Evolutionary conservation across 768 basidiomycete species (phyloP).

Genomic region (Pluteus cervinus): DNA sequence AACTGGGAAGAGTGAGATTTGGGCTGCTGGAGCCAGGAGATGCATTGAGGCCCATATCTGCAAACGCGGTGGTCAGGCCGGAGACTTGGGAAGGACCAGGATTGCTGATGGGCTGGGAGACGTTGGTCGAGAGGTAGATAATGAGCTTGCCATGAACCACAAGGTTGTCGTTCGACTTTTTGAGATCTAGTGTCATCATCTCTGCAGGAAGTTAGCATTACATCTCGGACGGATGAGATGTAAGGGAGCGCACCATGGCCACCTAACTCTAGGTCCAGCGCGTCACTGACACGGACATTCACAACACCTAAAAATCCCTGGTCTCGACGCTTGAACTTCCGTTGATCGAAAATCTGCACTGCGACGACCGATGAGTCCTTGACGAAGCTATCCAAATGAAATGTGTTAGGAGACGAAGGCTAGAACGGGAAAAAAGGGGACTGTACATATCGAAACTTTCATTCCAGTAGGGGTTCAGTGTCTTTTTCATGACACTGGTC

Average conservation of each 20-base stretch:
- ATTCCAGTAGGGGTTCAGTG: conserved; percentile 94
- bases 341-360: conserved; percentile 98
- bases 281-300: conserved; percentile 87
- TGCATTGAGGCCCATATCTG: conserved; percentile 53
- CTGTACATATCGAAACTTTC: conserved; percentile 94
- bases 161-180: conserved; percentile 98
- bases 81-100: conserved; percentile 72
- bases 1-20: conserved; percentile 36
- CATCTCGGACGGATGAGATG: neutral
- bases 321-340: conserved; percentile 97
- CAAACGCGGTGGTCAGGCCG: conserved; percentile 51
- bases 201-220: conserved; percentile 40
- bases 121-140: conserved; percentile 91
- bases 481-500: conserved; percentile 95
- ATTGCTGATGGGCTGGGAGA: conserved; percentile 77
- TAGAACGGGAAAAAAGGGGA: neutral
- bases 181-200: conserved; percentile 94
- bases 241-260: conserved; percentile 72
- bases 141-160: conserved; percentile 98
- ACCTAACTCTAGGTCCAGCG: conserved; percentile 85
- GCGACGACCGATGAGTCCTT: conserved; percentile 98
- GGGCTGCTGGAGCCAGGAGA: conserved; percentile 58
- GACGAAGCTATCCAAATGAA: conserved; percentile 88
- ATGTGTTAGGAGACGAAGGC: too few species aligned
- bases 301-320: conserved; percentile 98